Evolutionary conservation across 441 rosid genomes (phyloP).

Genomic region (Brassica balearica): DNA sequence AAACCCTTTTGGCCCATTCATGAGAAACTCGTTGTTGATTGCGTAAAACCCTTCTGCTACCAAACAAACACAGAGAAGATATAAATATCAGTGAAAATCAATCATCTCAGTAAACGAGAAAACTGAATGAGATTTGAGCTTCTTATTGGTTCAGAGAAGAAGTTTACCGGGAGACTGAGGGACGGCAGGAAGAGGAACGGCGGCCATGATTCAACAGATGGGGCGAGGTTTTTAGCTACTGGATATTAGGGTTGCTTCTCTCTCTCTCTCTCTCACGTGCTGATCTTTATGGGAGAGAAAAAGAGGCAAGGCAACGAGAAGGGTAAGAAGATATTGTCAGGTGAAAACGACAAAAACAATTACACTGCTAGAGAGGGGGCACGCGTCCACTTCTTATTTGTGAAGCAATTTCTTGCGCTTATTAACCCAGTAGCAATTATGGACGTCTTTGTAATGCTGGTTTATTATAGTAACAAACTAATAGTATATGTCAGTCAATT

Average conservation of each 20-base stretch:
- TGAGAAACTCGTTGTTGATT: not conserved
- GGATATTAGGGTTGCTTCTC: not conserved
- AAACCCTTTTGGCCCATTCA: not conserved
- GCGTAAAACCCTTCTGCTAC: not conserved
- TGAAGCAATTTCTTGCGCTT: not conserved
- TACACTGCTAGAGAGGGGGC: not conserved
- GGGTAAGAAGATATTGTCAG: not conserved
- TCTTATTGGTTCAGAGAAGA: not conserved
- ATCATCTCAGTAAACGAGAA: not conserved
- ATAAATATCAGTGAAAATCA: not conserved
- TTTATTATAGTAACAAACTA: too few relatives aligned
- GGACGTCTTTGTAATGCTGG: too few relatives aligned
- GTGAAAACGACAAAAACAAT: not conserved
- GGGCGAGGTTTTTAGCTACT: not conserved
- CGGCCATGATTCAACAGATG: conserved; percentile 3
- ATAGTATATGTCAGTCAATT: too few relatives aligned
- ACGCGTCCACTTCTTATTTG: not conserved
- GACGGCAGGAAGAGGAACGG: not conserved
- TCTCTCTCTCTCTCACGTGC: not conserved
- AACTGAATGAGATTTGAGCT: not conserved
- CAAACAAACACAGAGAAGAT: not conserved
- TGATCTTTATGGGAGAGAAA: not conserved
- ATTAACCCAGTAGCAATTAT: not conserved
- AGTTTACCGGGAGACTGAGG: not conserved
- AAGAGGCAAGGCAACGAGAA: not conserved